A percentile compares a stretch with the other conserved stretches of the same genome.
These are phyloP conservation scores for Raphanus sativus DNA, from an alignment of 345 rosid species.

Conservation along the genomic window DNA sequence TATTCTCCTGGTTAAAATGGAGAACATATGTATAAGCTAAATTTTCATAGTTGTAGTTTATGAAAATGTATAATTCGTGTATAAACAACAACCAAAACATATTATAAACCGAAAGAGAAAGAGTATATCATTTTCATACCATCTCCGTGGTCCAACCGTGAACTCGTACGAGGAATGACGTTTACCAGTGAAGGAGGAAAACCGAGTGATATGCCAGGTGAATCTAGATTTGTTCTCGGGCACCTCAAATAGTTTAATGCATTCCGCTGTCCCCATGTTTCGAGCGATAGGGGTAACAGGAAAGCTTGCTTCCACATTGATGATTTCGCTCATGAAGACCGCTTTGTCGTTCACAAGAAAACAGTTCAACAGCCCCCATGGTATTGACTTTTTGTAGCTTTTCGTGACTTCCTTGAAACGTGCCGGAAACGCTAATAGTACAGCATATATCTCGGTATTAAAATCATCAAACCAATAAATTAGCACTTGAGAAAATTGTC, in stretches of 20 bases:
- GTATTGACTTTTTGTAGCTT: neutral
- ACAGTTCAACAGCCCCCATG: neutral
- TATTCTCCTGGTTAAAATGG: neutral
- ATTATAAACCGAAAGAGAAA: neutral
- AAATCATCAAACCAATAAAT: neutral
- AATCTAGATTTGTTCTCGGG: neutral
- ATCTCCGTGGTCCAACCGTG: slow-evolving; percentile 8
- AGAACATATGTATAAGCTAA: neutral
- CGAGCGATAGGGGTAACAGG: neutral
- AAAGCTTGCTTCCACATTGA: neutral
- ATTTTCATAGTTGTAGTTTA: neutral
- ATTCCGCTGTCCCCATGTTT: neutral
- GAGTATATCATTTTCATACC: slow-evolving; percentile 12
- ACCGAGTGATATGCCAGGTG: slow-evolving; percentile 14
- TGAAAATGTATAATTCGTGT: neutral
- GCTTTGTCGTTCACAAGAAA: slow-evolving; percentile 13
- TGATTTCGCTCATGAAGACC: neutral
- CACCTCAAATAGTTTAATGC: neutral
- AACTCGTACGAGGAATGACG: neutral
- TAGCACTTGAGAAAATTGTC: neutral
- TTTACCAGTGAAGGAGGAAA: slow-evolving; percentile 7
- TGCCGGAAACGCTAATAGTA: neutral
- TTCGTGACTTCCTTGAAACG: neutral
- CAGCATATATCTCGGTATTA: neutral
- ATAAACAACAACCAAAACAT: neutral